phyloP scores from a whole-genome alignment of 176 grass and related monocot species.

The Paspalum vaginatum region DNA sequence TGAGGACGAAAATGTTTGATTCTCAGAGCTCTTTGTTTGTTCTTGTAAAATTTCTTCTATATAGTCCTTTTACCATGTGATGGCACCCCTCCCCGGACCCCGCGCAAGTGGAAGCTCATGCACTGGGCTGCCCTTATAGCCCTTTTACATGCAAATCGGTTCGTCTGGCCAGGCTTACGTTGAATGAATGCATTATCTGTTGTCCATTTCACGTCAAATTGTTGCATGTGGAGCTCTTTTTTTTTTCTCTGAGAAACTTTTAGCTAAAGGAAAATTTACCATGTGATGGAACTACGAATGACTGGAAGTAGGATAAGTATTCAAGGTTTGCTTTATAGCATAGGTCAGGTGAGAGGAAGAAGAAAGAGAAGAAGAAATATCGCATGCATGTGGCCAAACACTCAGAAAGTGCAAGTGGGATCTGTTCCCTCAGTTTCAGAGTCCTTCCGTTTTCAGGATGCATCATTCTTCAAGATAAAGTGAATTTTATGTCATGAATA shows the following conservation, averaged over 20 bases:
- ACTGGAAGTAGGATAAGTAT: constrained; percentile 1
- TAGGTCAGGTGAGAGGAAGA: background rate
- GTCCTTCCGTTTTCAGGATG: background rate
- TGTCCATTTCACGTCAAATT: background rate
- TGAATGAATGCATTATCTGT: constrained; percentile 1
- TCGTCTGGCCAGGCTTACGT: background rate
- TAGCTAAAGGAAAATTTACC: background rate
- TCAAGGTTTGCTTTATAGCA: constrained; percentile 1
- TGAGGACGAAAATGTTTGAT: background rate
- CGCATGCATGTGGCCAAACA: background rate
- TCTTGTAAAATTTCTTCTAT: constrained; percentile 18
- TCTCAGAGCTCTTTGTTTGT: background rate
- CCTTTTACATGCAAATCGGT: background rate
- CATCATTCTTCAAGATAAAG: constrained; percentile 14
- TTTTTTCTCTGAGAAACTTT: background rate
- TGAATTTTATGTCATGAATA: constrained; percentile 13
- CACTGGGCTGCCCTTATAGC: too few relatives aligned
- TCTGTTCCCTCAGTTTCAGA: background rate
- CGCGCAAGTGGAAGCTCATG: too few relatives aligned
- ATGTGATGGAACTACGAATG: background rate
- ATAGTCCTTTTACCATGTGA: constrained; percentile 14
- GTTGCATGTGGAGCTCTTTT: background rate
- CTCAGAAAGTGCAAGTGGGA: background rate
- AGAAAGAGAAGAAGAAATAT: background rate
- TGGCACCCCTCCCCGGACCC: too few relatives aligned